These are phyloP conservation scores for Canavalia gladiata DNA, from an alignment of 306 rosid genomes.

Conservation along the genomic window DNA sequence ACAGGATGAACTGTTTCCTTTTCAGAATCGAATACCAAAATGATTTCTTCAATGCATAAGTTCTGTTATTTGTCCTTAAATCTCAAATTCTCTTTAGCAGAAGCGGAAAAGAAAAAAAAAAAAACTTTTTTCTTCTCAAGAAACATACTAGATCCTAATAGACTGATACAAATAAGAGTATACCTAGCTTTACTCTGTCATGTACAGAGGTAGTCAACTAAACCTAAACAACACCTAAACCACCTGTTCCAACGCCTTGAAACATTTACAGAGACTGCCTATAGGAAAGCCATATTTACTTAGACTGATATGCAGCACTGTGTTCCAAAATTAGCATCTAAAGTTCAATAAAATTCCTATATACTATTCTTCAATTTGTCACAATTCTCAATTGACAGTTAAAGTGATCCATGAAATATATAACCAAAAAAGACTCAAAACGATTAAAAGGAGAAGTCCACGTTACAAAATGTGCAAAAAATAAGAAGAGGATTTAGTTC, in stretches of 20 bases:
- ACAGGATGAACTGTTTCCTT: not conserved
- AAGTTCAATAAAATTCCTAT: not conserved
- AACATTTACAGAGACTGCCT: not conserved
- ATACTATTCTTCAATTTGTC: not conserved
- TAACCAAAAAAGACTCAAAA: not conserved
- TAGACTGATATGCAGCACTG: not conserved
- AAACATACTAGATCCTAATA: not conserved
- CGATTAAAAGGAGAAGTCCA: not conserved
- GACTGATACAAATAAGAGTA: not conserved
- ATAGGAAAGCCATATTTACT: not conserved
- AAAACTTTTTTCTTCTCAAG: not conserved
- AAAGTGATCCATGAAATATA: conserved; percentile 17
- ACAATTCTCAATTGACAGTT: not conserved
- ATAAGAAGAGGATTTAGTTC: not conserved
- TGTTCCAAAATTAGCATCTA: not conserved
- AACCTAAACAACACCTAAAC: conserved; percentile 28
- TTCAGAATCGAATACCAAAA: not conserved
- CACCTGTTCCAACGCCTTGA: not conserved
- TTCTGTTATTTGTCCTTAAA: not conserved
- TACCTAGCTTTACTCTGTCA: not conserved
- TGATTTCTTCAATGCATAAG: not conserved
- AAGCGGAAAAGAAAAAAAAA: not conserved
- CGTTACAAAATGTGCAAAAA: not conserved
- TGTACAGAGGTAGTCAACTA: conserved; percentile 4
- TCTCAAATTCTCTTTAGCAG: not conserved